Evolutionary conservation across 768 basidiomycete species (phyloP).

Genomic region (Amanita rubescens): DNA sequence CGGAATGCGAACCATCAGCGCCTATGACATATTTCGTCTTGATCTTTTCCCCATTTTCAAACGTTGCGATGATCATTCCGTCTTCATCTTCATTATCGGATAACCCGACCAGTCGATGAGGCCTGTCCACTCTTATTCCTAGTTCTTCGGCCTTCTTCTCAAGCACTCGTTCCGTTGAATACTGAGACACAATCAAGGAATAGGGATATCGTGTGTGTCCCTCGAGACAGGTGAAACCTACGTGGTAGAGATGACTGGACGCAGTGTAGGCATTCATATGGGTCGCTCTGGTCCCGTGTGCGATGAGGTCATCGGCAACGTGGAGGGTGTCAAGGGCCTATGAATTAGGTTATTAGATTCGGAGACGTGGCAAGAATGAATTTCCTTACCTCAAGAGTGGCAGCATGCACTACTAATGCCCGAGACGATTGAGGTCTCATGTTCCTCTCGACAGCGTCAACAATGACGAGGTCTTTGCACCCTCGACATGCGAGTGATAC

Average conservation of each 20-base stretch:
- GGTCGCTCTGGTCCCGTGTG: constrained; percentile 27
- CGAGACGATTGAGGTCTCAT: constrained; percentile 26
- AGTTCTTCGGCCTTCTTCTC: constrained; percentile 22
- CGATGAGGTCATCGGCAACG: constrained; percentile 30
- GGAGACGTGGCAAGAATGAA: neutral
- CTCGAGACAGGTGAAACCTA: constrained; percentile 27
- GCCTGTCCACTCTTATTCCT: constrained; percentile 27
- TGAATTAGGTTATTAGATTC: neutral
- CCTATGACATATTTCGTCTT: constrained; percentile 41
- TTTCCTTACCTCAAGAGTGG: constrained; percentile 41
- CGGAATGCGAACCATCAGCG: constrained; percentile 43
- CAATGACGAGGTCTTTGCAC: constrained; percentile 32
- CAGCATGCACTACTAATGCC: constrained; percentile 40
- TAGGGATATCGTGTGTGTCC: constrained; percentile 38
- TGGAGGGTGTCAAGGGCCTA: constrained; percentile 9
- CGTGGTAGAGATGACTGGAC: constrained; percentile 17
- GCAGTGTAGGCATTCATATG: constrained; percentile 23
- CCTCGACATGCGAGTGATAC: constrained; percentile 37
- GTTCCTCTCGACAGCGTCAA: constrained; percentile 28
- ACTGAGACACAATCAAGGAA: constrained; percentile 33
- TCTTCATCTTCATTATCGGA: constrained; percentile 15
- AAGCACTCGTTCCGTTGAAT: constrained; percentile 34
- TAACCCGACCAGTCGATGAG: constrained; percentile 32
- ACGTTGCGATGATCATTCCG: constrained; percentile 28
- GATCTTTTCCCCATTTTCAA: constrained; percentile 38